phyloP scores from a whole-genome alignment of 208 protist species.

The Leishmania major region DNA sequence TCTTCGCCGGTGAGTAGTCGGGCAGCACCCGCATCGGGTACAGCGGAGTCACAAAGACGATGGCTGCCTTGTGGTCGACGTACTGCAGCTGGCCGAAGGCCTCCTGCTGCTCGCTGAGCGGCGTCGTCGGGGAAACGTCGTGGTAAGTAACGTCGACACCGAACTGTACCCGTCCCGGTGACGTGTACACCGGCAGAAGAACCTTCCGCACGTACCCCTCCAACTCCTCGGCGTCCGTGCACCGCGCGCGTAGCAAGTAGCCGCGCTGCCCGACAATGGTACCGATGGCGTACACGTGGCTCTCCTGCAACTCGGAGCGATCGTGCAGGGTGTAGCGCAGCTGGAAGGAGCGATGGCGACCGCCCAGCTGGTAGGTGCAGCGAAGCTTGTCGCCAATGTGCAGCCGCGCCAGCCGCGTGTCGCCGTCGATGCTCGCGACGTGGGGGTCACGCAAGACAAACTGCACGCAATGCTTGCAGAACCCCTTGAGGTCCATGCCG shows the following conservation, averaged over 20 bases:
- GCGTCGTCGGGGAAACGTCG: constrained; percentile 41
- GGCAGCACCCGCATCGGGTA: constrained; percentile 83
- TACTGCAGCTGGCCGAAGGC: constrained; percentile 83
- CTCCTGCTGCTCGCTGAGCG: constrained; percentile 78
- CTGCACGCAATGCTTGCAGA: constrained; percentile 77
- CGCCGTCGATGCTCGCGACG: constrained; percentile 78
- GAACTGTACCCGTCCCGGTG: constrained; percentile 47
- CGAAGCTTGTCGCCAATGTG: constrained; percentile 68
- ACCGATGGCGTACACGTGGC: constrained; percentile 72
- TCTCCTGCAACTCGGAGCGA: constrained; percentile 62
- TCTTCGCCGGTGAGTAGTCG: constrained; percentile 88
- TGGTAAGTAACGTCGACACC: constrained; percentile 79
- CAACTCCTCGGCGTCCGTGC: constrained; percentile 70
- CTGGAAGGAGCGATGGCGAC: constrained; percentile 64
- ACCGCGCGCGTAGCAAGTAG: constrained; percentile 76
- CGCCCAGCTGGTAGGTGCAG: constrained; percentile 57
- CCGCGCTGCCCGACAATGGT: constrained; percentile 70
- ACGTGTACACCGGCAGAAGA: constrained; percentile 73
- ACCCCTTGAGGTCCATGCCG: constrained; percentile 58
- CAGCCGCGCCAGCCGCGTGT: constrained; percentile 53
- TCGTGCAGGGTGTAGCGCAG: constrained; percentile 62
- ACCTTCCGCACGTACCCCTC: constrained; percentile 66
- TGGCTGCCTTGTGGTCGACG: constrained; percentile 78
- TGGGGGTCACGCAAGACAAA: constrained; percentile 67
- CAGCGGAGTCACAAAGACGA: constrained; percentile 78